Evolutionary conservation across 345 rosid species (phyloP).

Genomic region (Eucalyptus leucophloia): DNA sequence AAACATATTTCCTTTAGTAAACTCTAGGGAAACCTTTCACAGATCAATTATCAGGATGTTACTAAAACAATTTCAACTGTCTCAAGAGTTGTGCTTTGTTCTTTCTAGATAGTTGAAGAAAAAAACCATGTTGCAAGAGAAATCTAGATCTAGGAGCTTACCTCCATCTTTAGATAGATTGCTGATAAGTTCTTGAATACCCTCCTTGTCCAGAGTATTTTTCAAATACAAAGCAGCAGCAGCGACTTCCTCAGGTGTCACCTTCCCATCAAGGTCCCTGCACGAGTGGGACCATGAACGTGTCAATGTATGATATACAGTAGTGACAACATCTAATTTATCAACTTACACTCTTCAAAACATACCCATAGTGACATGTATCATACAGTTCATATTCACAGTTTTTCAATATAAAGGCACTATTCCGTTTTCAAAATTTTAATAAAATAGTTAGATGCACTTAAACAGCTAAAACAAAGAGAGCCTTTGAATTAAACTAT

Average conservation of each 20-base stretch:
- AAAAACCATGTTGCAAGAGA: too few relatives aligned
- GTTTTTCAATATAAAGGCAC: not conserved
- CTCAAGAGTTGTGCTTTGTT: not conserved
- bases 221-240: slow-evolving; percentile 75
- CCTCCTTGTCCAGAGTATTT: slow-evolving; percentile 62
- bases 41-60: not conserved
- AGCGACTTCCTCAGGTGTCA: slow-evolving; percentile 81
- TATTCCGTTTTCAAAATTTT: not conserved
- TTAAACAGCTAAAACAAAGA: not conserved
- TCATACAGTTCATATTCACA: not conserved
- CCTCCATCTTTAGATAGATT: slow-evolving; percentile 76
- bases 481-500: not conserved
- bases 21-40: not conserved
- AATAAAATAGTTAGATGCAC: not conserved
- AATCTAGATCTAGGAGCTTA: not conserved
- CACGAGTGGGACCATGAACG: not conserved
- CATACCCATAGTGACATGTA: not conserved
- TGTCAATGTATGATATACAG: not conserved
- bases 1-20: not conserved
- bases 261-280: slow-evolving; percentile 88
- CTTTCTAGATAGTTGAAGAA: not conserved
- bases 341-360: not conserved
- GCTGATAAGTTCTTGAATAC: slow-evolving; percentile 65
- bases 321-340: not conserved
- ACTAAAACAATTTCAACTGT: not conserved